Conservation (phyloP, 495 filamentous ascomycete species). For the Corynascus novoguineensis region DNA sequence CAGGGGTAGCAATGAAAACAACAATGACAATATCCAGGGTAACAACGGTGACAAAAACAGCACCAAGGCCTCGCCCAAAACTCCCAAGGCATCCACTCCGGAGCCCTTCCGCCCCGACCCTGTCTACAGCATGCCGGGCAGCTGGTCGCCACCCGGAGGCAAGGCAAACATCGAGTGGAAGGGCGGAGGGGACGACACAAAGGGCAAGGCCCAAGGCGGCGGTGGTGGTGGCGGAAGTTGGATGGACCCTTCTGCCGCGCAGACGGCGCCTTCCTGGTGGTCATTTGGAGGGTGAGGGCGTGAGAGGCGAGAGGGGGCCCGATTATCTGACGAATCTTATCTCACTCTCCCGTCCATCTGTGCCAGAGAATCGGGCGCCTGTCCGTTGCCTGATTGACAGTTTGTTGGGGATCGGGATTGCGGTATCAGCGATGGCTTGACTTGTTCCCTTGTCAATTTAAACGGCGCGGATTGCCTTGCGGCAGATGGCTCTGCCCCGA, state of each 20-base stretch:
- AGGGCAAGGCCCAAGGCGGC: not conserved
- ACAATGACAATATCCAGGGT: conserved; percentile 7
- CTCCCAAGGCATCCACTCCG: not conserved
- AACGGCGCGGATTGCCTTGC: too few relatives aligned
- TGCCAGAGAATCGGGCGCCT: too few relatives aligned
- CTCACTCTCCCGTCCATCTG: too few relatives aligned
- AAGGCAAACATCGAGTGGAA: not conserved
- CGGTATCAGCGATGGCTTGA: too few relatives aligned
- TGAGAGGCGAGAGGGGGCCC: too few relatives aligned
- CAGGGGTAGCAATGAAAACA: not conserved
- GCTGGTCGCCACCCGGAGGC: not conserved
- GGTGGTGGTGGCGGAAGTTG: not conserved
- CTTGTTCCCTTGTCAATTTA: too few relatives aligned
- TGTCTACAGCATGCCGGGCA: conserved; percentile 7
- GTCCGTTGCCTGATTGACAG: too few relatives aligned
- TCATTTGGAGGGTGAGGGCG: too few relatives aligned
- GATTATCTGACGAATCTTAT: too few relatives aligned
- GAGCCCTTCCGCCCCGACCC: not conserved
- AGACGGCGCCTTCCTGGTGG: too few relatives aligned
- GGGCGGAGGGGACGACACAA: not conserved
- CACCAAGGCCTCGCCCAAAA: not conserved
- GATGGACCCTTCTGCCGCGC: not conserved
- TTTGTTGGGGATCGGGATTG: too few relatives aligned
- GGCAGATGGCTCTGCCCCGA: too few relatives aligned
- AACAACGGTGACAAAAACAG: conserved; percentile 12